Evolutionary conservation across 129 eudicot genomes (phyloP).

Genomic region (Flaveria robusta): DNA sequence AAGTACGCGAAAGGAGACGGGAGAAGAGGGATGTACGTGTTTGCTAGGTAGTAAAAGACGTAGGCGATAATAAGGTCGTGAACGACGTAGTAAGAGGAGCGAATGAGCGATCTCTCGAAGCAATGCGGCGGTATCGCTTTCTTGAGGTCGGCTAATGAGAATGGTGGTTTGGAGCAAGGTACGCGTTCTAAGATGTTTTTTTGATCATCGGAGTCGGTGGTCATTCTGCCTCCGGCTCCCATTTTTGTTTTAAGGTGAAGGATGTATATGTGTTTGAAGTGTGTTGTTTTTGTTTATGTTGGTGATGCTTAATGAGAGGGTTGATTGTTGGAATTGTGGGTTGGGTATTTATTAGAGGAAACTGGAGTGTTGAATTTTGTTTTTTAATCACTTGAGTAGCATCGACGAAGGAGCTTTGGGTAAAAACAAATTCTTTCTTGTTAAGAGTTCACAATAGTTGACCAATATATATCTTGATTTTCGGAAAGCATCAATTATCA

Average conservation of each 20-base stretch:
- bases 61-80: conserved; percentile 17
- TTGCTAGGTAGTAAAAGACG: conserved; percentile 25
- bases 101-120: conserved; percentile 21
- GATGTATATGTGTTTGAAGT: too few relatives aligned
- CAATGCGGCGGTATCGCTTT: conserved; percentile 33
- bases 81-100: conserved; percentile 21
- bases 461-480: not conserved
- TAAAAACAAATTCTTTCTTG: not conserved
- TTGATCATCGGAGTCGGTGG: not conserved
- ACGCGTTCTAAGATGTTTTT: conserved; percentile 14
- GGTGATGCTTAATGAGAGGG: not conserved
- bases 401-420: not conserved
- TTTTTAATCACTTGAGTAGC: not conserved
- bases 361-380: not conserved
- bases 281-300: too few relatives aligned
- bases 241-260: not conserved
- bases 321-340: not conserved
- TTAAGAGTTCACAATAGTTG: not conserved
- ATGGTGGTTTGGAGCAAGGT: conserved; percentile 33
- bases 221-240: conserved; percentile 38
- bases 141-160: conserved; percentile 29
- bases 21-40: conserved; percentile 25
- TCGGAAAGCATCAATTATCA: too few relatives aligned
- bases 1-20: conserved; percentile 24
- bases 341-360: not conserved